Percentiles rank a stretch among this genome's conserved stretches.
Evolutionary conservation across 1,139 yeast species (phyloP).

Genomic region (Yamadazyma friedrichii): DNA sequence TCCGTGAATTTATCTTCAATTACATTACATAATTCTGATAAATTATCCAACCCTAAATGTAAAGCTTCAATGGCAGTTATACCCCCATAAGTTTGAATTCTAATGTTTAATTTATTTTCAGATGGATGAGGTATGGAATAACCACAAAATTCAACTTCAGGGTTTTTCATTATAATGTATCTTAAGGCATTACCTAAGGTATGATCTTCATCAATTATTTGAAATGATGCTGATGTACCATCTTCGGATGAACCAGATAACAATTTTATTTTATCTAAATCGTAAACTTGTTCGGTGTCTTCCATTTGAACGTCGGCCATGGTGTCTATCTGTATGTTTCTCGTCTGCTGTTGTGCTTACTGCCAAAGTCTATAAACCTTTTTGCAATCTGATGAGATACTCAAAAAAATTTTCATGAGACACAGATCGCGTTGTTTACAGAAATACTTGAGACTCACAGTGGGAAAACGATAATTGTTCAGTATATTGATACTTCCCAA

Average conservation of each 20-base stretch:
- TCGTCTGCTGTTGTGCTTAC: neutral
- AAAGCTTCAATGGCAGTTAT: constrained; percentile 91
- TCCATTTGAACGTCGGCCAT: constrained; percentile 8
- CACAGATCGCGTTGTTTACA: constrained; percentile 2
- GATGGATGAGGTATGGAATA: constrained; percentile 99
- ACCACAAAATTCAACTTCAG: constrained; percentile 97
- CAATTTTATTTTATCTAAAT: constrained; percentile 51
- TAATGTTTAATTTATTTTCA: constrained; percentile 81
- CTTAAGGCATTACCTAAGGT: constrained; percentile 92
- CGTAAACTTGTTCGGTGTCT: constrained; percentile 39
- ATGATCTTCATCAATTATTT: constrained; percentile 89
- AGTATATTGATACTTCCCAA: too few relatives aligned
- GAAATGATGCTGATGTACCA: constrained; percentile 94
- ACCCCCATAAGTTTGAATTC: constrained; percentile 91
- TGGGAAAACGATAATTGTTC: neutral
- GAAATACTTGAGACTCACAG: constrained; percentile 1
- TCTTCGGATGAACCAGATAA: constrained; percentile 94
- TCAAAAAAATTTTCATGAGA: neutral
- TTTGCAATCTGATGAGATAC: neutral
- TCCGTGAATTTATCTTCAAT: constrained; percentile 77
- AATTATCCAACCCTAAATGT: constrained; percentile 86
- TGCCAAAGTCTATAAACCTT: too few relatives aligned
- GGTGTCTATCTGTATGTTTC: neutral
- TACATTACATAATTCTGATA: constrained; percentile 78
- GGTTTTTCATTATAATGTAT: constrained; percentile 94